Evolutionary conservation across 1,139 yeast genomes (phyloP).

Genomic region (Saccharomycopsis hybrid): DNA sequence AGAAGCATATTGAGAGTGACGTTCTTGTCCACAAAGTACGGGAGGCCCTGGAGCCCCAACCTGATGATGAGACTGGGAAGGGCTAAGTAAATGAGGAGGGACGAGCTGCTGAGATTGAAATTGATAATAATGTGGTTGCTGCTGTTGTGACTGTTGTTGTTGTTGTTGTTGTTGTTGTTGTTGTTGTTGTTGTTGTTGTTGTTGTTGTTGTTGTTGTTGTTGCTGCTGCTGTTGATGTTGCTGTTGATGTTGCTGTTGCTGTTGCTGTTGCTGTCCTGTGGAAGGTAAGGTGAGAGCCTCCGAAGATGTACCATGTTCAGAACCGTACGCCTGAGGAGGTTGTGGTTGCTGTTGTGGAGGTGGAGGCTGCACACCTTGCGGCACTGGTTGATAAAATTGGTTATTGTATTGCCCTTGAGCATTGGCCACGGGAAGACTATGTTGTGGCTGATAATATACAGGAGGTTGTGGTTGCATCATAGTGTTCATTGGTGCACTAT

Average conservation of each 20-base stretch:
- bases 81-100: too few relatives aligned
- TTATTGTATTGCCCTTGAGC: too few relatives aligned
- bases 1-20: too few relatives aligned
- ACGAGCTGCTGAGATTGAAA: too few relatives aligned
- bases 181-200: too few relatives aligned
- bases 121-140: too few relatives aligned
- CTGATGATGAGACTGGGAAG: too few relatives aligned
- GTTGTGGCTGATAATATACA: not conserved
- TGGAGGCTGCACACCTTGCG: not conserved
- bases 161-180: too few relatives aligned
- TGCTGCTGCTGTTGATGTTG: not conserved
- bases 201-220: not conserved
- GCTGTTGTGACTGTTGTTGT: too few relatives aligned
- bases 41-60: too few relatives aligned
- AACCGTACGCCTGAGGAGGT: not conserved
- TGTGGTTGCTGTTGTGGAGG: not conserved
- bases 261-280: not conserved
- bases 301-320: not conserved
- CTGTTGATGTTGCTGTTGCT: not conserved
- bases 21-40: too few relatives aligned
- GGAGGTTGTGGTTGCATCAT: not conserved
- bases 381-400: too few relatives aligned
- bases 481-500: not conserved
- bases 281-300: not conserved
- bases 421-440: not conserved